Evolutionary conservation across 345 rosid species (phyloP).

Genomic region (Microcos paniculata): DNA sequence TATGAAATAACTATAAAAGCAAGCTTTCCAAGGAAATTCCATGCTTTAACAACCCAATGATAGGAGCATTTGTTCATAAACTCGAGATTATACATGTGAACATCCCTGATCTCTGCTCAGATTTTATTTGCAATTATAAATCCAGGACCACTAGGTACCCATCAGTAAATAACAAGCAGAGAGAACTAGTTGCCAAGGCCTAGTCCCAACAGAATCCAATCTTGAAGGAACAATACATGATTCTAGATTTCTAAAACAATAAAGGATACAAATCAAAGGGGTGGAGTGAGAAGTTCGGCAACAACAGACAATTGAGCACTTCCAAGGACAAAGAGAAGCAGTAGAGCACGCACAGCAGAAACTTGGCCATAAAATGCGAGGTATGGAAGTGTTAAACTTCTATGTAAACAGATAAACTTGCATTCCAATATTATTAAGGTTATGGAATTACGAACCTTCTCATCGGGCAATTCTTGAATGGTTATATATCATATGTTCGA

Average conservation of each 20-base stretch:
- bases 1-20: constrained; percentile 3
- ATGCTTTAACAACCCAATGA: not conserved
- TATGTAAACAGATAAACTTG: not conserved
- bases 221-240: not conserved
- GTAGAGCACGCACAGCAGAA: too few relatives aligned
- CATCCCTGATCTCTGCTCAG: not conserved
- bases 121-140: not conserved
- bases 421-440: not conserved
- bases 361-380: too few relatives aligned
- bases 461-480: not conserved
- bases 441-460: not conserved
- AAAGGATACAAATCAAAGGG: not conserved
- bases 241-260: not conserved
- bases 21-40: not conserved
- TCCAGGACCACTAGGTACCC: not conserved
- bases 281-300: not conserved
- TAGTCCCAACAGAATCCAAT: not conserved
- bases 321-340: not conserved
- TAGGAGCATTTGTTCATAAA: not conserved
- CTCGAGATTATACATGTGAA: not conserved
- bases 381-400: not conserved
- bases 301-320: not conserved
- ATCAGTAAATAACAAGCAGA: not conserved
- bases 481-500: not conserved
- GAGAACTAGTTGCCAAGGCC: not conserved